Evolutionary conservation across 1,284 basidiomycete species (phyloP).

Genomic region (Cryptococcus sp.): DNA sequence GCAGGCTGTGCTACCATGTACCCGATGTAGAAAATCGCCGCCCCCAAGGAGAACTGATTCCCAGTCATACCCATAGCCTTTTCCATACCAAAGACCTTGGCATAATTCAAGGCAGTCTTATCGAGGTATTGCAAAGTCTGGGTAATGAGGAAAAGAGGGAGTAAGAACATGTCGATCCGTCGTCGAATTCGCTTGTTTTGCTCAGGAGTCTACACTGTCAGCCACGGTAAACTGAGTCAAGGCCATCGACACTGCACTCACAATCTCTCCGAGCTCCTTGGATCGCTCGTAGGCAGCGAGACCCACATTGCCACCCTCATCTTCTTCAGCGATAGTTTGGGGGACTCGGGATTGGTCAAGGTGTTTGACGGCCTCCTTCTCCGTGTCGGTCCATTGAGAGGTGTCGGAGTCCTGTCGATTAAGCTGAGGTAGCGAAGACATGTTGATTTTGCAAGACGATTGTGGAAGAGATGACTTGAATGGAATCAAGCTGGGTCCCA

Average conservation of each 20-base stretch:
- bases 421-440: conserved; percentile 4
- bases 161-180: conserved; percentile 35
- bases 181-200: conserved; percentile 35
- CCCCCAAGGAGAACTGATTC: conserved; percentile 33
- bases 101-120: conserved; percentile 41
- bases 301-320: conserved; percentile 40
- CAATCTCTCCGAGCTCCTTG: conserved; percentile 33
- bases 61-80: conserved; percentile 37
- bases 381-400: conserved; percentile 18
- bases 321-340: conserved; percentile 29
- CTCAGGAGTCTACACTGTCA: conserved; percentile 26
- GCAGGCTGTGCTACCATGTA: conserved; percentile 36
- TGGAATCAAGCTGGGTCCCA: no score
- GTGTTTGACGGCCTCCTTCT: conserved; percentile 24
- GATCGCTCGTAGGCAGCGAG: conserved; percentile 34
- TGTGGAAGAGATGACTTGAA: no score
- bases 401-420: conserved; percentile 10
- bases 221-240: background rate
- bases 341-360: conserved; percentile 13
- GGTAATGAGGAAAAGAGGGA: conserved; percentile 38
- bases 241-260: conserved; percentile 12
- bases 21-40: conserved; percentile 38
- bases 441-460: no score
- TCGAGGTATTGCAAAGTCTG: conserved; percentile 38
- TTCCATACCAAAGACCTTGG: conserved; percentile 42